Evolutionary conservation across 1,284 basidiomycete genomes (phyloP), one percentile per base, ranked within the genome.

Genomic region (Fistulina hepatica): DNA sequence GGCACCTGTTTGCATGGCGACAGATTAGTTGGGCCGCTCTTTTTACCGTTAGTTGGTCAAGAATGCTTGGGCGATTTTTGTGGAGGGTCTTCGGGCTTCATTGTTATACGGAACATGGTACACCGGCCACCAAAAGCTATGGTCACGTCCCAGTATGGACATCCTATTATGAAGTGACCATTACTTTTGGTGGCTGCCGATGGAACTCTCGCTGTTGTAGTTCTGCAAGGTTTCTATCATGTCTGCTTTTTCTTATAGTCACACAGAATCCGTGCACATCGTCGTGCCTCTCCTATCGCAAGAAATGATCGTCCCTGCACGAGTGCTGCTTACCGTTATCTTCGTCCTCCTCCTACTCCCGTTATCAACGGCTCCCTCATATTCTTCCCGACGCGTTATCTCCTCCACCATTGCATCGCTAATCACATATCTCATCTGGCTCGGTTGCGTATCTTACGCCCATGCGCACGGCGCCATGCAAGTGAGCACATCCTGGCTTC

Each of bases 381-480:
- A 21, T 59, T 71, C 17, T 63, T 71, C 10, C 64, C 60, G 28
- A 73, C 76, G 10, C 23, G 54, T 78, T 15, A 48, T 74, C 10
- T 77, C 66, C 45, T 56, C 72, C 17, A 72, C 73, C n/a, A 67
- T 67, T 60, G 43, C 69, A 12, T 81, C 80, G 9, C 46, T 80
- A 15, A 55, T 55, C 15, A 63, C 71, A 12, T 84, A 78, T 47
- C 39, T 72, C 21, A 59, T 60, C 1, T 84, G 80, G 81, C 53
- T 81, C 36, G 53, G 59, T 9, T 69, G 61, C 34, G 61, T 68
- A 10, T 59, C 63, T 12, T 69, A 68, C 44, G 67, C 72, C 15
- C 64, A 76, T 51, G 54, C 62, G 0, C 56, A 64, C 33, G 68
- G 67, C 15, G 54, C 60, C 8, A 57, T 67, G 11, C 53, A 53